These are phyloP conservation scores for Gentiana dahurica DNA, from an alignment of 257 asterid genomes.

Conservation along the genomic window DNA sequence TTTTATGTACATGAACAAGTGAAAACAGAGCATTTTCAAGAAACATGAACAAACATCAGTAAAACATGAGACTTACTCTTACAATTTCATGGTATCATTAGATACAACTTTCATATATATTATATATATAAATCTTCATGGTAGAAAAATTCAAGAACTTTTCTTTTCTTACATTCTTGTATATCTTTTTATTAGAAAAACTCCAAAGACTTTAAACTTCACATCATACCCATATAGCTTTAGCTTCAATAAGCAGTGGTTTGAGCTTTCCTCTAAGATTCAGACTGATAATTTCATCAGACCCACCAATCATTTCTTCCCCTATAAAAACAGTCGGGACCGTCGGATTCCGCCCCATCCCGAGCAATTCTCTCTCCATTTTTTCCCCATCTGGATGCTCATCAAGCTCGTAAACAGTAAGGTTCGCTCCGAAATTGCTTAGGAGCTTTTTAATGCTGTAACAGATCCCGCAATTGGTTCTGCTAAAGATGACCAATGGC, in stretches of 20 bases:
- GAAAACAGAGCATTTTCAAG: no score
- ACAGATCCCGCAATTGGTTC: slow-evolving; percentile 26
- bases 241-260: slow-evolving; percentile 20
- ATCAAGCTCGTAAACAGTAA: slow-evolving; percentile 24
- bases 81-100: neutral
- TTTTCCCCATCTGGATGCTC: slow-evolving; percentile 18
- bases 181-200: neutral
- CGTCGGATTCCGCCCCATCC: slow-evolving; percentile 13
- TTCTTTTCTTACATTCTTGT: neutral
- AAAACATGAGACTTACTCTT: no score
- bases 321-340: slow-evolving; percentile 32
- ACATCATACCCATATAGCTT: slow-evolving; percentile 25
- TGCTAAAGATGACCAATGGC: slow-evolving; percentile 31
- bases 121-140: neutral
- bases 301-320: slow-evolving; percentile 19
- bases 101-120: neutral
- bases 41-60: no score
- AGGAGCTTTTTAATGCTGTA: slow-evolving; percentile 18
- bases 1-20: no score
- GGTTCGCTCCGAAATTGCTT: slow-evolving; percentile 24
- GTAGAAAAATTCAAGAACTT: neutral
- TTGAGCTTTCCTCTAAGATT: slow-evolving; percentile 18
- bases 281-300: slow-evolving; percentile 21
- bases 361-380: slow-evolving; percentile 18
- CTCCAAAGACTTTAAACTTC: neutral